Conservation (phyloP, 2,329 filamentous ascomycete species). For the Ilyonectria mors-panacis region DNA sequence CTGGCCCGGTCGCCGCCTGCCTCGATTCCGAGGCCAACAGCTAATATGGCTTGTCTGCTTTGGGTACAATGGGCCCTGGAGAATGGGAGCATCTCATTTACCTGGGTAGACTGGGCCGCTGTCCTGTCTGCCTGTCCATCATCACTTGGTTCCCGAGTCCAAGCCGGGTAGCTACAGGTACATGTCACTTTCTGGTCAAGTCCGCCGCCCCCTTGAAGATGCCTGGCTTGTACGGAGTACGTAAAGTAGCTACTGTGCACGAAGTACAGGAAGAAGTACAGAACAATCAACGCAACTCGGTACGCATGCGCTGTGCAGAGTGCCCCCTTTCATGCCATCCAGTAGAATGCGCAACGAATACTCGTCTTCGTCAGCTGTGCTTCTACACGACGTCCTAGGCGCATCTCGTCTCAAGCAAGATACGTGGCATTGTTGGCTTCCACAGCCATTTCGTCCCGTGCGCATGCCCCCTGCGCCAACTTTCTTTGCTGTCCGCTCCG, state of each 20-base stretch:
- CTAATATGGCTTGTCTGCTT: constrained; percentile 27
- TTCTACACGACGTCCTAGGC: neutral
- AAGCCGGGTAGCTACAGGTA: neutral
- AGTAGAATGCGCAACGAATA: neutral
- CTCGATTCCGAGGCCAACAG: constrained; percentile 15
- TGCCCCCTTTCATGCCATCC: neutral
- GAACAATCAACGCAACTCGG: neutral
- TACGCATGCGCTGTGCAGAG: neutral
- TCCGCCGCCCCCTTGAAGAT: neutral
- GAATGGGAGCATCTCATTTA: constrained; percentile 31
- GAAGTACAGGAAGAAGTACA: neutral
- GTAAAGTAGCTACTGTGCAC: too few species aligned
- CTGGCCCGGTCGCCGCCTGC: constrained; percentile 12
- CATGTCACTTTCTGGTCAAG: neutral
- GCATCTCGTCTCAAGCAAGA: constrained; percentile 8
- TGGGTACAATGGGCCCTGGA: constrained; percentile 22
- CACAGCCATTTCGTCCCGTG: constrained; percentile 21
- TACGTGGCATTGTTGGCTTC: constrained; percentile 28
- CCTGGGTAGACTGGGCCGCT: constrained; percentile 14
- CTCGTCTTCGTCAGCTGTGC: neutral
- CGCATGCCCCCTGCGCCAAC: constrained; percentile 17
- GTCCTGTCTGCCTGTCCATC: constrained; percentile 11
- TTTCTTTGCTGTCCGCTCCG: constrained; percentile 14
- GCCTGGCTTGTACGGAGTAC: too few species aligned
- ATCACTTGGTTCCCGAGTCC: neutral